These are phyloP conservation scores for Coemansia sp. DNA, from an alignment of 192 early-diverging fungal genomes.

Conservation along the genomic window DNA sequence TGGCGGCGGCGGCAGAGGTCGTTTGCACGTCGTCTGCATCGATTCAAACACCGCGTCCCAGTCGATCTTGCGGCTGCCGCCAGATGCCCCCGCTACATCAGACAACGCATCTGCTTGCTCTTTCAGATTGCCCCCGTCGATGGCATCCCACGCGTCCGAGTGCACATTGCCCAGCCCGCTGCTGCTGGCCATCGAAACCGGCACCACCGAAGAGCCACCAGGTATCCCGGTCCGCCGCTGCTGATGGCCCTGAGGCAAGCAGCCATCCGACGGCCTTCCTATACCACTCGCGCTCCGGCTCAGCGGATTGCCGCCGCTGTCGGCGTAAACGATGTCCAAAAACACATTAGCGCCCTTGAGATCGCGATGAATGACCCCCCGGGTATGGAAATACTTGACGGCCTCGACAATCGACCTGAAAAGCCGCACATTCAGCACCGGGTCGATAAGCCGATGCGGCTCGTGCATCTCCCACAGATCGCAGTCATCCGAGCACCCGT, in stretches of 20 bases:
- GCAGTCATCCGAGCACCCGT: constrained; percentile 15
- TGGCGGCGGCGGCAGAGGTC: background rate
- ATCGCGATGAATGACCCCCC: constrained; percentile 75
- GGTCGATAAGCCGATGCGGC: constrained; percentile 55
- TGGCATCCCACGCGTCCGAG: constrained; percentile 34
- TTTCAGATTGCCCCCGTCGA: constrained; percentile 41
- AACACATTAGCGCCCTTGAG: constrained; percentile 86
- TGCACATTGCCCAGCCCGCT: constrained; percentile 15
- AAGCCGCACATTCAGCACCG: constrained; percentile 57
- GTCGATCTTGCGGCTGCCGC: constrained; percentile 32
- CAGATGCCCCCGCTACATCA: background rate
- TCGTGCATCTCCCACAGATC: constrained; percentile 15
- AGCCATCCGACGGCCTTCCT: constrained; percentile 16
- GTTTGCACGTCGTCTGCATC: constrained; percentile 9
- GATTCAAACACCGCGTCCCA: constrained; percentile 48
- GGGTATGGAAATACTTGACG: constrained; percentile 55
- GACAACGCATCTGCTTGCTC: constrained; percentile 30
- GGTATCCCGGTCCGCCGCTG: too few species aligned
- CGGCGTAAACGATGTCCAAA: constrained; percentile 54
- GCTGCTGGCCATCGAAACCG: constrained; percentile 59
- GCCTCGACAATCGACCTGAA: constrained; percentile 77
- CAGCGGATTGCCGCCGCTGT: constrained; percentile 37
- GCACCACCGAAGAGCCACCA: constrained; percentile 63
- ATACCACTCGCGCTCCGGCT: constrained; percentile 32
- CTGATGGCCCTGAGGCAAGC: constrained; percentile 50